Evolutionary conservation across 768 basidiomycete species (phyloP).

Genomic region (Trametes cubensis): DNA sequence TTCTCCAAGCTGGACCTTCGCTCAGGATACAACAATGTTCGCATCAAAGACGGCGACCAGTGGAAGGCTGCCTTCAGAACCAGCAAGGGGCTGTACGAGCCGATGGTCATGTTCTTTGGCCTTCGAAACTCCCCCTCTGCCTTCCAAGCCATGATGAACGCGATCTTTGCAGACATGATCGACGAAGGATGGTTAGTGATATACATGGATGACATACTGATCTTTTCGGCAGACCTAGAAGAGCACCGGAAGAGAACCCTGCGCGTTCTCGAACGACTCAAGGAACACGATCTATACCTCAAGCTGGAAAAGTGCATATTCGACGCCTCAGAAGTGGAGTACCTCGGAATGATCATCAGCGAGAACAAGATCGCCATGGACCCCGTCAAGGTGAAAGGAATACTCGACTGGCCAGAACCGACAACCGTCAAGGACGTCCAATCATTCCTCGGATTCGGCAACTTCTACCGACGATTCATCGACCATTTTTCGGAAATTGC

Average conservation of each 20-base stretch:
- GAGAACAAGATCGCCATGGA: slow-evolving; percentile 41
- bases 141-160: slow-evolving; percentile 21
- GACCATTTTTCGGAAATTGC: slow-evolving; percentile 38
- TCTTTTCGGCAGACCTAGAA: background rate
- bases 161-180: slow-evolving; percentile 21
- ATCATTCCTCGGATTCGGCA: slow-evolving; percentile 37
- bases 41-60: slow-evolving; percentile 36
- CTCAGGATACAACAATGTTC: slow-evolving; percentile 42
- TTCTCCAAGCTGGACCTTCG: slow-evolving; percentile 40
- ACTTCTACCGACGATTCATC: slow-evolving; percentile 40
- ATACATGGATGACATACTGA: background rate
- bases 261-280: slow-evolving; percentile 30
- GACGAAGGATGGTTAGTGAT: slow-evolving; percentile 11
- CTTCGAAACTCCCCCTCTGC: slow-evolving; percentile 11
- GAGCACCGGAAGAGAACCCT: slow-evolving; percentile 13
- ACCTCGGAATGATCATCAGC: slow-evolving; percentile 44
- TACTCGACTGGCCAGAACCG: slow-evolving; percentile 35
- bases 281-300: slow-evolving; percentile 34
- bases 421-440: slow-evolving; percentile 34
- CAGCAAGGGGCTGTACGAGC: slow-evolving; percentile 38
- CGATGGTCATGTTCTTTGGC: slow-evolving; percentile 34
- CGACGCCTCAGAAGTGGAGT: slow-evolving; percentile 40
- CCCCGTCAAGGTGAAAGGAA: slow-evolving; percentile 41
- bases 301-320: slow-evolving; percentile 42
- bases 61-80: slow-evolving; percentile 41